Percentiles rank a stretch among this genome's conserved stretches.
These are phyloP conservation scores for Pseudonitzschia pungens DNA, from an alignment of 108 stramenopile species.

Conservation along the genomic window DNA sequence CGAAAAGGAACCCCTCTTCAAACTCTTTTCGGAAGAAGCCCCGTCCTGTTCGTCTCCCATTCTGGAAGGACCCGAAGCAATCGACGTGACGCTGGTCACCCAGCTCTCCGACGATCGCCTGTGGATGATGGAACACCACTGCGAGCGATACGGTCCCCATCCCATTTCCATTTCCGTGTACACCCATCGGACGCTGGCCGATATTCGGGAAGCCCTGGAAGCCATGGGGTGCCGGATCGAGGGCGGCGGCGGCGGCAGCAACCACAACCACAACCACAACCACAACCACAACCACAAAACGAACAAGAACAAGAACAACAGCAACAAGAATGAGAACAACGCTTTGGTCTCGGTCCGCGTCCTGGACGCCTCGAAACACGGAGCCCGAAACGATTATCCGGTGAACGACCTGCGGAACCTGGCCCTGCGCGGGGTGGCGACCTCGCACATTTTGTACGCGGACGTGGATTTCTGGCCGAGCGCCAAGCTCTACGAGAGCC, in stretches of 20 bases:
- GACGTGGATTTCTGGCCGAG: conserved; percentile 92
- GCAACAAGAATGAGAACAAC: background rate
- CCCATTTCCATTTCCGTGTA: conserved; percentile 77
- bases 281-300: too few species aligned
- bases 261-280: background rate
- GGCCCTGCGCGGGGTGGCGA: conserved; percentile 64
- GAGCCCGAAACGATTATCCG: conserved; percentile 65
- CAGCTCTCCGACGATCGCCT: conserved; percentile 75
- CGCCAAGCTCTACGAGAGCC: conserved; percentile 53
- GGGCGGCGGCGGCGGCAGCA: background rate
- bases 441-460: conserved; percentile 76
- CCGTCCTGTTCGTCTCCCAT: conserved; percentile 13
- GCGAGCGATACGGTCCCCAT: conserved; percentile 56
- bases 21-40: conserved; percentile 1
- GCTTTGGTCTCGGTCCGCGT: conserved; percentile 5
- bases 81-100: conserved; percentile 62
- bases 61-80: conserved; percentile 14
- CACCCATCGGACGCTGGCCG: conserved; percentile 33
- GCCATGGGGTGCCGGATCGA: conserved; percentile 16
- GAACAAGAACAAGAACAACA: too few species aligned
- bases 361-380: background rate
- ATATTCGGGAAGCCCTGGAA: conserved; percentile 4
- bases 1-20: background rate
- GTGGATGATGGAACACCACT: conserved; percentile 80
- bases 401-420: conserved; percentile 88